Percentiles rank a stretch among this genome's conserved stretches.
Conservation (phyloP, 129 eudicot genomes). For the Arctium minus region DNA sequence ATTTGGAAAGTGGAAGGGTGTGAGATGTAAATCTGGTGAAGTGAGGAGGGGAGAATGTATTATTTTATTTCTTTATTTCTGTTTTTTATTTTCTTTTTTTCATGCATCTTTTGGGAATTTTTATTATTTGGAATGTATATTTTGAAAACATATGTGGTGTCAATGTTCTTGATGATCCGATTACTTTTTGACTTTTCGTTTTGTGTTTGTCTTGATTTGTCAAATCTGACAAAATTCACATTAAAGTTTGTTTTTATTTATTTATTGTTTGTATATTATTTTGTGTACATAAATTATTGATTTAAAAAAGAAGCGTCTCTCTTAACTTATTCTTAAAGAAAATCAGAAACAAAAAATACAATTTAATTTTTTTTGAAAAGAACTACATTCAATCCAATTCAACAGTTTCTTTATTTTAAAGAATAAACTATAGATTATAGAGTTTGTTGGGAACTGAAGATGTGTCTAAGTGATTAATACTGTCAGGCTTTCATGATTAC, state of each 20-base stretch:
- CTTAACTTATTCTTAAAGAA: too few relatives aligned
- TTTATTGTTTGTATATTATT: neutral
- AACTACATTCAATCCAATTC: too few relatives aligned
- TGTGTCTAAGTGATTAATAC: too few relatives aligned
- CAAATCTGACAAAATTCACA: neutral
- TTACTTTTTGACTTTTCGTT: slow-evolving; percentile 10
- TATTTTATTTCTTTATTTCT: slow-evolving; percentile 10
- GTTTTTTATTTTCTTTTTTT: neutral
- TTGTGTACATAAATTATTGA: neutral
- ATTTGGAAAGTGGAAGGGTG: slow-evolving; percentile 28
- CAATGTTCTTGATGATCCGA: slow-evolving; percentile 7
- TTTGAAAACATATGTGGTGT: slow-evolving; percentile 14
- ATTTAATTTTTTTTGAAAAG: too few relatives aligned
- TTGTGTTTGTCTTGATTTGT: slow-evolving; percentile 10
- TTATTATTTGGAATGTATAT: slow-evolving; percentile 26
- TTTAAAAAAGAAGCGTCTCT: too few relatives aligned
- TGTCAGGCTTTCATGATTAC: too few relatives aligned
- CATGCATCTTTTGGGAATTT: slow-evolving; percentile 6
- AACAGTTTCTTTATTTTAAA: too few relatives aligned
- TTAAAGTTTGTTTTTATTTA: neutral
- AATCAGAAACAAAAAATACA: too few relatives aligned
- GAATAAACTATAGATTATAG: too few relatives aligned
- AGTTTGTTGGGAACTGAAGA: too few relatives aligned
- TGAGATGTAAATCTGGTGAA: slow-evolving; percentile 27
- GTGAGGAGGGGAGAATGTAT: slow-evolving; percentile 1